These are phyloP conservation scores for Hanseniaspora hatyaiensis DNA, from an alignment of 805 yeast genomes.

Conservation along the genomic window DNA sequence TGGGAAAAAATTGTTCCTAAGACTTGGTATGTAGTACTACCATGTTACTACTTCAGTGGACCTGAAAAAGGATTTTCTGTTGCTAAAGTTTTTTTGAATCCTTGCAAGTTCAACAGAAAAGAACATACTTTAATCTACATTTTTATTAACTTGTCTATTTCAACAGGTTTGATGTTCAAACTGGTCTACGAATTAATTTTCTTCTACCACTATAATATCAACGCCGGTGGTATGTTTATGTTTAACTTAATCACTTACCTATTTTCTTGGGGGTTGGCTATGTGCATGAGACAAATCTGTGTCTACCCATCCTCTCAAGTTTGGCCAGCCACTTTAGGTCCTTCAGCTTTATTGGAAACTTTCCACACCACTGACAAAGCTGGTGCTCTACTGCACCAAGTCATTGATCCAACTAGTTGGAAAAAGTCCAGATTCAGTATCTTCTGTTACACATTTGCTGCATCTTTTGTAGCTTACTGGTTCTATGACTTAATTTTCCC, in stretches of 20 bases:
- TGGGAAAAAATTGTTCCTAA: slow-evolving; percentile 36
- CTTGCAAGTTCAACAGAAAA: slow-evolving; percentile 51
- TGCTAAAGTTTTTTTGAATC: slow-evolving; percentile 34
- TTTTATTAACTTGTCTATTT: slow-evolving; percentile 38
- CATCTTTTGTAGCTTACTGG: slow-evolving; percentile 44
- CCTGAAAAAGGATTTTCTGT: background rate
- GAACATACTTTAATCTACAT: slow-evolving; percentile 50
- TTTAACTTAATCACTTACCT: slow-evolving; percentile 47
- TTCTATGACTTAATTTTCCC: slow-evolving; percentile 50
- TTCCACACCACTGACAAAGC: slow-evolving; percentile 19
- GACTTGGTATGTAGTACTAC: slow-evolving; percentile 18
- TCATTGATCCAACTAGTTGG: slow-evolving; percentile 39
- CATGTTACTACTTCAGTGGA: slow-evolving; percentile 22
- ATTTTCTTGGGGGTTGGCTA: slow-evolving; percentile 59
- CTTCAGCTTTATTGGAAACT: slow-evolving; percentile 26
- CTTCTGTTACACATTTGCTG: slow-evolving; percentile 34
- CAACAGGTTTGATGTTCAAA: slow-evolving; percentile 30
- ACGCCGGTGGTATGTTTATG: slow-evolving; percentile 45
- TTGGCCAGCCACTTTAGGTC: slow-evolving; percentile 61
- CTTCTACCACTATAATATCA: slow-evolving; percentile 37
- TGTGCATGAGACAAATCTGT: slow-evolving; percentile 45
- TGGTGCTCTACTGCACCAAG: slow-evolving; percentile 14
- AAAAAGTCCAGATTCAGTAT: slow-evolving; percentile 41
- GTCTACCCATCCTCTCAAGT: slow-evolving; percentile 55
- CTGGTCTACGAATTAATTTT: slow-evolving; percentile 41